Base-by-base conservation (phyloP, 306 rosid genomes). In the Vigna hirtella region DNA sequence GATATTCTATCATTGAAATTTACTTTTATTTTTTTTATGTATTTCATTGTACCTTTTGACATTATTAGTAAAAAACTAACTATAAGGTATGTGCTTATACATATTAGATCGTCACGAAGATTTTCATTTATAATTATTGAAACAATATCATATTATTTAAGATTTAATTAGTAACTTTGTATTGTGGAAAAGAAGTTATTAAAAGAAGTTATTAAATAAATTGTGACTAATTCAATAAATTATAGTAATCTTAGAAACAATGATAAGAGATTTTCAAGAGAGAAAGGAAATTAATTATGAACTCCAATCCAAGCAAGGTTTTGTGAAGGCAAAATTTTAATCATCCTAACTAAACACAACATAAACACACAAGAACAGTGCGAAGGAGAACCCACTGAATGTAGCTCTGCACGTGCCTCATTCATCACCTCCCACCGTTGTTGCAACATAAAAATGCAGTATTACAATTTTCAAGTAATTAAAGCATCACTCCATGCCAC, bases 291-390 rank as follows among this genome's bases (percentile, higher is more conserved):
- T 16, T 9, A 16, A 69, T 14, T 7, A 42, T 85, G n/a, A 55
- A 71, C 43, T 34, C 48, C 40, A 18, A 24, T 42, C 1, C 0
- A 50, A 30, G 14, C 38, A 26, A 20, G 24, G 28, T 32, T 20
- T 38, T 55, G 7, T n/a, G 10, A 11, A 58, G 36, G 11, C 18
- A n/a, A 48, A 12, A 49, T 18, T 20, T 18, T 72, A 0, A 4
- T 16, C 68, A 49, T 77, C 14, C 1, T 72, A 91, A 80, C 22
- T 40, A 42, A 86, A 72, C 73, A 86, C 5, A 28, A 43, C 3
- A 24, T 47, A 78, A 43, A 71, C 66, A 82, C 87, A 83, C 32
- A 83, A 30, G 4, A 86, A 7, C 67, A 86, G 55, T 1, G 73
- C 4, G 30, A 79, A 42, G 11, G 70, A 67, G 40, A 84, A 7